phyloP scores from a whole-genome alignment of 306 rosid species.

The Dalbergia cochinchinensis region DNA sequence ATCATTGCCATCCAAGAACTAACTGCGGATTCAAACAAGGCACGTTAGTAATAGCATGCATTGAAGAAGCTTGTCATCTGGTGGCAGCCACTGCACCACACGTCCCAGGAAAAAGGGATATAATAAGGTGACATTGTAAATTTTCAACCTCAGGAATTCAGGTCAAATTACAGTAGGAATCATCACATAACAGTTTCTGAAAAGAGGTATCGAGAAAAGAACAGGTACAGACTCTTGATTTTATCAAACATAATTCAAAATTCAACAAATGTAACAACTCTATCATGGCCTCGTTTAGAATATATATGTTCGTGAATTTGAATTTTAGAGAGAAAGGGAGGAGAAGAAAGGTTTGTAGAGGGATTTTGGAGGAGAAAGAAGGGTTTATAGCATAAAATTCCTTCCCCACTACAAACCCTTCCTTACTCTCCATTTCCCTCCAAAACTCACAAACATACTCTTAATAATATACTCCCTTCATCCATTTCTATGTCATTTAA shows the following conservation, averaged over 20 bases:
- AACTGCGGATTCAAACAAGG: conserved; percentile 3
- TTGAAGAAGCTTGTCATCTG: conserved; percentile 26
- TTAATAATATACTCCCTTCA: background rate
- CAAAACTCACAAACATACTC: too few species aligned
- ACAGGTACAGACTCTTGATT: background rate
- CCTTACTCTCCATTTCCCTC: too few species aligned
- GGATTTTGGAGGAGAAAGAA: too few species aligned
- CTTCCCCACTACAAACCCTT: too few species aligned
- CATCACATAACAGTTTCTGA: too few species aligned
- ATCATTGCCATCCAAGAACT: conserved; percentile 24
- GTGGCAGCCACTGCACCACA: background rate
- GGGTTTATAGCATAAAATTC: too few species aligned
- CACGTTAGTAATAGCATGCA: conserved; percentile 8
- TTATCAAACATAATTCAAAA: conserved; percentile 4
- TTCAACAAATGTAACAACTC: conserved; percentile 18
- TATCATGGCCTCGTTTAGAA: conserved; percentile 7
- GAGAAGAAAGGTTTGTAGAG: too few species aligned
- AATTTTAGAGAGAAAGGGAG: too few species aligned
- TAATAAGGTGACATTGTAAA: background rate
- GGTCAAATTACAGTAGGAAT: background rate
- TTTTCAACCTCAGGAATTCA: background rate
- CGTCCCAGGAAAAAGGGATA: conserved; percentile 9
- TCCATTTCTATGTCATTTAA: too few species aligned
- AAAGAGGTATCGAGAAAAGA: background rate
- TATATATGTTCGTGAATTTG: too few species aligned